A percentile compares a stretch with the other conserved stretches of the same genome.
Conservation (phyloP, 2,329 filamentous ascomycete species). For the Monosporascus ibericus region DNA sequence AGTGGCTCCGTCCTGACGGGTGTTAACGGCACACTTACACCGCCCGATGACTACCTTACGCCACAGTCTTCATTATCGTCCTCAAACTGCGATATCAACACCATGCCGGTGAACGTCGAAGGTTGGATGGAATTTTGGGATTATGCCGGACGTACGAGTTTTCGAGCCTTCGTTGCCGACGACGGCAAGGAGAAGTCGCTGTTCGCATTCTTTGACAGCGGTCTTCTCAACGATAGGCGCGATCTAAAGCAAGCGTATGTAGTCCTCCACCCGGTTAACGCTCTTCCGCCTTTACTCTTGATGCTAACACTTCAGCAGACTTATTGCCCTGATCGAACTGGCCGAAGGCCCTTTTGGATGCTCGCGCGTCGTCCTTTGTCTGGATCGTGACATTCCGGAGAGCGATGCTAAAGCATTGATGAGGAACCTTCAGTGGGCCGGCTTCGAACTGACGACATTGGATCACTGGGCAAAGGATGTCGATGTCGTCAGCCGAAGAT, state of each 20-base stretch:
- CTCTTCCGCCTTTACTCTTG: constrained; percentile 4
- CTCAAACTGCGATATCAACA: constrained; percentile 18
- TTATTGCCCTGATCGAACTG: constrained; percentile 87
- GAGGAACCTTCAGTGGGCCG: constrained; percentile 87
- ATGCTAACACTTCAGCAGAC: constrained; percentile 41
- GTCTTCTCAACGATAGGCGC: constrained; percentile 52
- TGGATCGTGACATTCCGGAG: constrained; percentile 64
- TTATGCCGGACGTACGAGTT: constrained; percentile 75
- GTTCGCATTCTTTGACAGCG: constrained; percentile 79
- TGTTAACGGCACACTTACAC: constrained; percentile 52
- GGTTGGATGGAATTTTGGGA: constrained; percentile 79
- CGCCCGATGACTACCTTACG: constrained; percentile 39
- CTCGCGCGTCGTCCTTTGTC: constrained; percentile 70
- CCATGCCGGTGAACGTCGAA: constrained; percentile 33
- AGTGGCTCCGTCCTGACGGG: constrained; percentile 82
- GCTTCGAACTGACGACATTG: constrained; percentile 77
- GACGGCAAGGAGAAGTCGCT: constrained; percentile 65
- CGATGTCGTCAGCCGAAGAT: constrained; percentile 66
- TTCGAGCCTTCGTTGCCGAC: constrained; percentile 77
- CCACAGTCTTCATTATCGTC: constrained; percentile 25
- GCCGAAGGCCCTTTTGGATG: constrained; percentile 72
- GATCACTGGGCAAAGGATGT: constrained; percentile 63
- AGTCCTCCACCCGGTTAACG: constrained; percentile 12
- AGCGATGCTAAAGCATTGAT: constrained; percentile 61
- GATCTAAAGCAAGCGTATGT: constrained; percentile 83